Base-by-base conservation (phyloP, 176 grass and related monocot genomes). In the Stipa capillata region DNA sequence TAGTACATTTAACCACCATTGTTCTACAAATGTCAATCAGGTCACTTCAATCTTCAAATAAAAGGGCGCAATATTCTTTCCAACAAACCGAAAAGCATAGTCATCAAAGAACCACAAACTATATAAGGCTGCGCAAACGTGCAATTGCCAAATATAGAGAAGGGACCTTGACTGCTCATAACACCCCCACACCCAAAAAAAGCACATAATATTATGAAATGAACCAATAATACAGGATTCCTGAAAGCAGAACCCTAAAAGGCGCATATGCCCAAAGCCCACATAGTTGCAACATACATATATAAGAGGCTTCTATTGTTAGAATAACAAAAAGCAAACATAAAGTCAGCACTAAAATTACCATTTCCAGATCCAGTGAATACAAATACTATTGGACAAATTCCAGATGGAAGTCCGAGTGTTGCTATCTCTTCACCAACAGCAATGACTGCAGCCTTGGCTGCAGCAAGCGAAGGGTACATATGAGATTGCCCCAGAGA, bases 321-420 rank as follows among this genome's bases (percentile, higher is more conserved):
- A 51, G 47, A 85, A 77, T 45, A 78, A 82, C 3, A 47, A 48
- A 39, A 17, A 2, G 24, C 15, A 68, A 39, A 36, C 18, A 57
- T 24, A 4, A 49, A 64, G 28, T 24, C 34, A 14, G 44, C 13
- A 65, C 3, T 43, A 60, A 23, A 61, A 83, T 45, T 85, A 98
- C 95, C 95, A 85, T 98, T 98, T 94, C 95, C 95, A 83, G 88
- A 55, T 89, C 95, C 95, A 61, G 95, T 98, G 84, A 98, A 98
- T 49, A 92, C 69, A 65, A 98, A 98, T 57, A 94, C 58, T 83
- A 92, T 87, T 1, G 95, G 95, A 65, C 81, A 90, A 84, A 98
- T 93, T 90, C 90, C 90, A 49, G 83, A 82, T 76, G 92, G 95
- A 71, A 98, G 89, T 59, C 92, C 95, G 2, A 89, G 66, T 71